A percentile compares a stretch with the other conserved stretches of the same genome.
Conservation (phyloP, 2,329 filamentous ascomycete species). For the Microcyclospora tardicrescens region DNA sequence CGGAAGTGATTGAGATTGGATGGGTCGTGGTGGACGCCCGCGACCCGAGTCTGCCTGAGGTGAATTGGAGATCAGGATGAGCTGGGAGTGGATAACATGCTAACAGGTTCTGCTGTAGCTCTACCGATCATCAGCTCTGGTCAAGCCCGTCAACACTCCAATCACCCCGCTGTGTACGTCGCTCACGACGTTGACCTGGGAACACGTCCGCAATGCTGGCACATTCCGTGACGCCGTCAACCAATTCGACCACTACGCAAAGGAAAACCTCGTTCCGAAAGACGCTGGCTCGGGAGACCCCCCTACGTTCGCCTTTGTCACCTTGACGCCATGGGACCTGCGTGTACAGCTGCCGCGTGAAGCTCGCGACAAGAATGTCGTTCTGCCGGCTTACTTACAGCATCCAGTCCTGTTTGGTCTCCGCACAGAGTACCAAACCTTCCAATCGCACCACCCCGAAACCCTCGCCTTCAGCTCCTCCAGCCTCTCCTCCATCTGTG, state of each 20-base stretch:
- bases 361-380: conserved; percentile 94
- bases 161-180: conserved; percentile 98
- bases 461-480: conserved; percentile 93
- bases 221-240: conserved; percentile 95
- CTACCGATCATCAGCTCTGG: conserved; percentile 87
- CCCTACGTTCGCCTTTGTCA: conserved; percentile 88
- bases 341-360: conserved; percentile 94
- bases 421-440: conserved; percentile 92
- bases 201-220: conserved; percentile 93
- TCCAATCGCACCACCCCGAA: conserved; percentile 97
- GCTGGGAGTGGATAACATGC: conserved; percentile 9
- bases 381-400: conserved; percentile 90
- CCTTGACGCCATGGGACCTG: conserved; percentile 94
- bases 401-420: conserved; percentile 96
- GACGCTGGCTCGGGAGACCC: conserved; percentile 44
- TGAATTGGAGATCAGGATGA: conserved; percentile 11
- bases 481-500: conserved; percentile 93
- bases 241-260: conserved; percentile 86
- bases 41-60: conserved; percentile 22
- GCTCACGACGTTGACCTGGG: conserved; percentile 95
- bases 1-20: conserved; percentile 96
- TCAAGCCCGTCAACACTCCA: conserved; percentile 96
- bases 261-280: conserved; percentile 78
- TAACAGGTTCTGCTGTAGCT: conserved; percentile 45
- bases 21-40: conserved; percentile 59